phyloP scores from a whole-genome alignment of 1,139 yeast species.

The Lodderomyces beijingensis region DNA sequence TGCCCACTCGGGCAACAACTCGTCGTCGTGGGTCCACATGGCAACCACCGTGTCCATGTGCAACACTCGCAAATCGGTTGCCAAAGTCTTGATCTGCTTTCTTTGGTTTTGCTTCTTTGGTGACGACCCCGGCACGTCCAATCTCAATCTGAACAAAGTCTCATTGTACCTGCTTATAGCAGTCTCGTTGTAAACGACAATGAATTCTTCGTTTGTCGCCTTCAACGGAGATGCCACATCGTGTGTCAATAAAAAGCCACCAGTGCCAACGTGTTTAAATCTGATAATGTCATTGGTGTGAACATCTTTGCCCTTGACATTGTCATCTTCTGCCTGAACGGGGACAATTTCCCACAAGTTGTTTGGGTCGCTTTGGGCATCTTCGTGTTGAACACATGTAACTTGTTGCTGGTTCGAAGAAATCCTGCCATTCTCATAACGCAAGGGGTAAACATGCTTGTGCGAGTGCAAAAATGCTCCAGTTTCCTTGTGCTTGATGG shows the following conservation, averaged over 20 bases:
- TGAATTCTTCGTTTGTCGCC: slow-evolving; percentile 89
- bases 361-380: slow-evolving; percentile 57
- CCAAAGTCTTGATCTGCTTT: slow-evolving; percentile 62
- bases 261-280: slow-evolving; percentile 76
- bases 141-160: slow-evolving; percentile 74
- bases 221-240: slow-evolving; percentile 96
- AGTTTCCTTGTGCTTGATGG: slow-evolving; percentile 75
- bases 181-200: slow-evolving; percentile 65
- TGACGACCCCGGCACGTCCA: slow-evolving; percentile 28
- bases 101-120: slow-evolving; percentile 40
- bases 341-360: slow-evolving; percentile 91
- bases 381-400: slow-evolving; percentile 52
- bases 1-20: slow-evolving; percentile 90
- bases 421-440: slow-evolving; percentile 94
- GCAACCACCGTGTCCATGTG: slow-evolving; percentile 89
- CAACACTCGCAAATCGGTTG: slow-evolving; percentile 61
- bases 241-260: slow-evolving; percentile 78
- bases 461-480: slow-evolving; percentile 82
- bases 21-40: slow-evolving; percentile 90
- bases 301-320: slow-evolving; percentile 27
- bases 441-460: slow-evolving; percentile 65
- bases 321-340: slow-evolving; percentile 23
- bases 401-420: slow-evolving; percentile 96
- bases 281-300: slow-evolving; percentile 67
- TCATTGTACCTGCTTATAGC: slow-evolving; percentile 48